A percentile compares a stretch with the other conserved stretches of the same genome.
Conservation (phyloP, 225 moss, liverwort and hornwort genomes). For the Pseudisothecium myosuroides region DNA sequence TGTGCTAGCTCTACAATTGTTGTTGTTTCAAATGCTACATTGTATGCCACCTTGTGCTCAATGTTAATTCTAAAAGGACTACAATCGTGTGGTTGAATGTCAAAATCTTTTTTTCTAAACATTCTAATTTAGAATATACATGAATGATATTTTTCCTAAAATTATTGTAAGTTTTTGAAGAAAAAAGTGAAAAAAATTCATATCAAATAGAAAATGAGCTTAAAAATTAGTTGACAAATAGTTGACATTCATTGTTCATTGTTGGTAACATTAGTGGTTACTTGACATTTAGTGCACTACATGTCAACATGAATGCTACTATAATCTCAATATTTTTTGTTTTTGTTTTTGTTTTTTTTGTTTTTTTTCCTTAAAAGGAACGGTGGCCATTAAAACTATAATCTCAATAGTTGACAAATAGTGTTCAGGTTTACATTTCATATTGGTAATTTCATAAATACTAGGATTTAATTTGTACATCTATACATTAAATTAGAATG, state of each 20-base stretch:
- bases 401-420: neutral
- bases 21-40: neutral
- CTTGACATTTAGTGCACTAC: neutral
- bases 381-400: too few species aligned
- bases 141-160: too few species aligned
- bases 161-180: neutral
- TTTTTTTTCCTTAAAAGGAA: too few species aligned
- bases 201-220: neutral
- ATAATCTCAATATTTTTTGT: too few species aligned
- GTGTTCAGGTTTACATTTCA: fast-evolving
- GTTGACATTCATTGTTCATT: fast-evolving
- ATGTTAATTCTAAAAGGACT: neutral
- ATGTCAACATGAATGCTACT: neutral
- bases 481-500: too few species aligned
- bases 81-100: neutral
- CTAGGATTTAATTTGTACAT: too few species aligned
- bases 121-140: fast-evolving
- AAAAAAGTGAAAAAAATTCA: too few species aligned
- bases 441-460: too few species aligned
- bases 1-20: neutral
- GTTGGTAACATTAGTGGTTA: neutral
- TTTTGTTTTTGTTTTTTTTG: too few species aligned
- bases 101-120: neutral
- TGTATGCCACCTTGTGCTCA: neutral
- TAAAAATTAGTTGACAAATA: neutral